Conservation (phyloP, 2,329 filamentous ascomycete genomes). For the Fusarium lateritium region DNA sequence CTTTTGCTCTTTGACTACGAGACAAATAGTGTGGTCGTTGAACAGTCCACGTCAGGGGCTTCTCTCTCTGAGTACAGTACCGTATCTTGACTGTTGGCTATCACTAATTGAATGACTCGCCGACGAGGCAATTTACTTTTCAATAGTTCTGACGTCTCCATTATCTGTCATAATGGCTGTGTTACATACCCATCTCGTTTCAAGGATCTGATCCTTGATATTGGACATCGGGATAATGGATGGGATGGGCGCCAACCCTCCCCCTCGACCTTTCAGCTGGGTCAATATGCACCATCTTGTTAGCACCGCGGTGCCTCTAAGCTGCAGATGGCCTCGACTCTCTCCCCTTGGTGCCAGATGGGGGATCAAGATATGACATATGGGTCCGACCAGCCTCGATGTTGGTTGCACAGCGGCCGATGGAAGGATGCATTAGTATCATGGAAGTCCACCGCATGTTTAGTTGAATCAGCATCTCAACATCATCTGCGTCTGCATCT, state of each 20-base stretch:
- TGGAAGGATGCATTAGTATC: background rate
- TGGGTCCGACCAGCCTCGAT: conserved; percentile 31
- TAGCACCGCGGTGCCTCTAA: conserved; percentile 28
- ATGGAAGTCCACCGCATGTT: conserved; percentile 29
- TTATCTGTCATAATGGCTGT: background rate
- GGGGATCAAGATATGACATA: conserved; percentile 38
- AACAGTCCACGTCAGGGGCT: conserved; percentile 7
- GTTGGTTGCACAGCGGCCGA: conserved; percentile 36
- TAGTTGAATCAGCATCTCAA: conserved; percentile 17
- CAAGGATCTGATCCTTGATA: conserved; percentile 30
- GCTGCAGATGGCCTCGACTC: conserved; percentile 37
- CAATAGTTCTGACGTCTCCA: conserved; percentile 7
- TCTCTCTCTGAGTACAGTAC: background rate
- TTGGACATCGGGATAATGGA: conserved; percentile 17
- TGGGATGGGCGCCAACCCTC: conserved; percentile 27
- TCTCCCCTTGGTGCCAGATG: background rate
- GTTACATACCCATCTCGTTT: conserved; percentile 2
- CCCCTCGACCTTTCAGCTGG: conserved; percentile 43
- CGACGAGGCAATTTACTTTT: conserved; percentile 1
- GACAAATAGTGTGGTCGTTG: conserved; percentile 28
- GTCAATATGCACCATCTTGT: conserved; percentile 38
- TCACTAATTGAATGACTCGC: conserved; percentile 33
- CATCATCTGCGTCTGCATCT: conserved; percentile 24
- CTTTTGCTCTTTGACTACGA: conserved; percentile 28
- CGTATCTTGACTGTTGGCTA: background rate